Evolutionary conservation across 208 protist genomes (phyloP), one percentile per base, ranked within the genome.

Genomic region (Leishmania major): DNA sequence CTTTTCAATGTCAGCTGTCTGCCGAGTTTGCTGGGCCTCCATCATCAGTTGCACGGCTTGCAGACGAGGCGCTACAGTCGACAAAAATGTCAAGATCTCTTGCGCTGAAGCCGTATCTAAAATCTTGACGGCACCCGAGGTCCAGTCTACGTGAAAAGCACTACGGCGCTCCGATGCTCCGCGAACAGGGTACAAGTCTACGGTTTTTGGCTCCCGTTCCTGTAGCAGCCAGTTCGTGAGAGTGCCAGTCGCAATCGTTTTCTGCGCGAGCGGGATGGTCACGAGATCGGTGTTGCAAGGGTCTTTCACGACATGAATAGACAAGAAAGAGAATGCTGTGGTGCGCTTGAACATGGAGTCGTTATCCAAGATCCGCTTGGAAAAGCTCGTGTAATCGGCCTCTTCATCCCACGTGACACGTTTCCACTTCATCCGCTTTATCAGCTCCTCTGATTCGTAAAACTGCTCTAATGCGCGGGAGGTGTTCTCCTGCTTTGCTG

Each of bases 381-480:
- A 94, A 85, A 98, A 97, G 57, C 86, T 87, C 0, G 83, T 77
- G 83, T 97, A 98, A 81, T 98, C 95, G 1, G 94, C 96, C 17
- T 92, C 89, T 3, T 97, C 94, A 78, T 98, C 94, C 93, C 95
- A 98, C 10, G 96, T 98, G 8, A 98, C 90, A 28, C 93, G 84
- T 79, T 98, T 98, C 94, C 95, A 98, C 80, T 98, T 98, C 91
- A 98, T 97, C 17, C 84, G 76, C 81, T 98, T 98, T 22, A 92
- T 88, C 4, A 98, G 80, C 57, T 98, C 95, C 77, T 98, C 89
- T 8, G 94, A 97, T 77, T 98, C 92, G 83, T 98, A 97, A 78
- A 91, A 98, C 72, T 97, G 93, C 40, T 86, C 91, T 86, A 97
- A 90, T 0, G 89, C 82, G 25, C 82, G 79, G n/a, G 79, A 76